Evolutionary conservation across 1,284 basidiomycete species (phyloP).

Genomic region (Cystobasidium sp.): DNA sequence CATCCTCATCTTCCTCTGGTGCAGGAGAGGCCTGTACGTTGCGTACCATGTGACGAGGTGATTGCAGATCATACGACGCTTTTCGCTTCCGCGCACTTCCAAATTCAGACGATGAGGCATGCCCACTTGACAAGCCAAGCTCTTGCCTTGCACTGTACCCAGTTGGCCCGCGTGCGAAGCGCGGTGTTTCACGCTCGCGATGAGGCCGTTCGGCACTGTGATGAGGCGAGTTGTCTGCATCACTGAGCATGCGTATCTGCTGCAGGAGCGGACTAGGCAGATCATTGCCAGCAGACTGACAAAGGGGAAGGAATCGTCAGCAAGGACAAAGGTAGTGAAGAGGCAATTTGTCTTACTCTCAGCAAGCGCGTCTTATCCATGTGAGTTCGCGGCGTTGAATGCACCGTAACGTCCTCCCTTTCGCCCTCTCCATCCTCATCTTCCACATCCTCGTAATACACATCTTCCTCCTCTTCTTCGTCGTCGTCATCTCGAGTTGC

Average conservation of each 20-base stretch:
- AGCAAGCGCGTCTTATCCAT: constrained; percentile 19
- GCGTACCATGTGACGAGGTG: constrained; percentile 33
- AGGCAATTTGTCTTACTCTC: constrained; percentile 14
- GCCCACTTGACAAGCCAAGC: constrained; percentile 17
- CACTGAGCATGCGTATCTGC: constrained; percentile 34
- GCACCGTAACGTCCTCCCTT: neutral
- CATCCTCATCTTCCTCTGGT: constrained; percentile 29
- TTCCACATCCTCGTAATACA: constrained; percentile 26
- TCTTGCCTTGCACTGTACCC: constrained; percentile 20
- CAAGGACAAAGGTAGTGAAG: neutral
- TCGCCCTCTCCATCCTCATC: neutral
- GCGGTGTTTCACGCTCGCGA: constrained; percentile 13
- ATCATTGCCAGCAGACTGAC: constrained; percentile 42
- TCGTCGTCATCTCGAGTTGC: constrained; percentile 4
- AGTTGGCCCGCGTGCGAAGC: constrained; percentile 7
- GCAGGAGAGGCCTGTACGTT: constrained; percentile 24
- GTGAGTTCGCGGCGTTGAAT: constrained; percentile 22
- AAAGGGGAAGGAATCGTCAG: neutral
- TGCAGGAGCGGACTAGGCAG: constrained; percentile 33
- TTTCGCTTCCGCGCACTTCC: constrained; percentile 40
- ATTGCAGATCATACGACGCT: constrained; percentile 40
- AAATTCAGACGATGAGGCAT: constrained; percentile 23
- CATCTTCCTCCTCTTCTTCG: constrained; percentile 6
- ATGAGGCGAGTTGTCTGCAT: constrained; percentile 21
- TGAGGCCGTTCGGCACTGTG: neutral